These are phyloP conservation scores for Heterobasidion occidentale DNA, from an alignment of 1,284 basidiomycete species.

Conservation along the genomic window DNA sequence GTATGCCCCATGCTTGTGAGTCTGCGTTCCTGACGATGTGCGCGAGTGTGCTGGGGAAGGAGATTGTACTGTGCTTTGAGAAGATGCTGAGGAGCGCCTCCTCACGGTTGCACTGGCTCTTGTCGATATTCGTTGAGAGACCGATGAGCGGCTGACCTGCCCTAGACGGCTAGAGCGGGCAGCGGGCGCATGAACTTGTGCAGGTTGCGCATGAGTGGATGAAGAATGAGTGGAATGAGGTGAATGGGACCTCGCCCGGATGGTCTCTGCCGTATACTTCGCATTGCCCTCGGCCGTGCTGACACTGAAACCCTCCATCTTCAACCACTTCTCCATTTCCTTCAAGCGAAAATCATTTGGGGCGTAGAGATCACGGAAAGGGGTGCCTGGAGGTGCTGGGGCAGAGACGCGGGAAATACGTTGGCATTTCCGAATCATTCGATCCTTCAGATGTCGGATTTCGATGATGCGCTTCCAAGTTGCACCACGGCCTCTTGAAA, in stretches of 20 bases:
- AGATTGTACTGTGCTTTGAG: slow-evolving; percentile 1
- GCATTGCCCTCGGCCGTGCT: slow-evolving; percentile 12
- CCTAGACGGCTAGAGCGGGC: slow-evolving; percentile 1
- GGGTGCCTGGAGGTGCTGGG: slow-evolving; percentile 22
- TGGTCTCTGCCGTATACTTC: slow-evolving; percentile 12
- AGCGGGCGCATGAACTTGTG: background rate
- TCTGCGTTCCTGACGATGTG: slow-evolving; percentile 6
- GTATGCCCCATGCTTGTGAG: background rate
- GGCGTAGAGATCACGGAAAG: slow-evolving; percentile 55
- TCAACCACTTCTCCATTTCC: slow-evolving; percentile 72
- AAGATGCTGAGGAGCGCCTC: slow-evolving; percentile 5
- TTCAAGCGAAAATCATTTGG: slow-evolving; percentile 65
- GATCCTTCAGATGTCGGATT: slow-evolving; percentile 68
- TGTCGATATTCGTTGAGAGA: background rate
- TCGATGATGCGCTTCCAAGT: slow-evolving; percentile 61
- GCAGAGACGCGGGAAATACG: slow-evolving; percentile 38
- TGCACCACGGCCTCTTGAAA: slow-evolving; percentile 43
- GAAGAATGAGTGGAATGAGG: slow-evolving; percentile 4
- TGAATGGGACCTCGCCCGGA: slow-evolving; percentile 8
- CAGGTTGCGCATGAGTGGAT: slow-evolving; percentile 1
- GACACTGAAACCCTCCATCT: slow-evolving; percentile 24
- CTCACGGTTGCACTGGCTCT: slow-evolving; percentile 6
- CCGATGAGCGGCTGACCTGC: background rate
- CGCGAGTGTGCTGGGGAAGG: slow-evolving; percentile 7
- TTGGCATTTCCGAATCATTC: slow-evolving; percentile 71